Percentiles rank a stretch among this genome's conserved stretches.
phyloP scores from a whole-genome alignment of 148 eudicot genomes.

The Spergularia marina region DNA sequence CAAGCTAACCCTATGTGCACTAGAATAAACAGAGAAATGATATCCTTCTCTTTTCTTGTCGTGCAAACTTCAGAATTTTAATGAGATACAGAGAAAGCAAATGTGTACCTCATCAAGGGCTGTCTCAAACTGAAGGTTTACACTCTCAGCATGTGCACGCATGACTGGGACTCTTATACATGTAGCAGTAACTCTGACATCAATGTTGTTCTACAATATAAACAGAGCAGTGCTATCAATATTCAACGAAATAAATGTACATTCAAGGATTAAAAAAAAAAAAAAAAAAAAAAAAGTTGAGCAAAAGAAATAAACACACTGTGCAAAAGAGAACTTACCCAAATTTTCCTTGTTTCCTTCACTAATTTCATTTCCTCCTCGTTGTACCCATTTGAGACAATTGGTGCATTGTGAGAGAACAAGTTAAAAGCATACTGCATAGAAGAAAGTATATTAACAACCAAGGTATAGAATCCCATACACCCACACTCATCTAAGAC shows the following conservation, averaged over 20 bases:
- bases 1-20: no score
- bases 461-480: not conserved
- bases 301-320: not conserved
- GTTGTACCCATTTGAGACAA: slow-evolving; percentile 86
- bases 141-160: slow-evolving; percentile 95
- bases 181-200: slow-evolving; percentile 83
- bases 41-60: no score
- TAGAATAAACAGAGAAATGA: no score
- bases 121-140: slow-evolving; percentile 85
- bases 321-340: slow-evolving; percentile 52
- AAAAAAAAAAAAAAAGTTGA: not conserved
- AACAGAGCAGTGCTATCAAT: slow-evolving; percentile 9
- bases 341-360: slow-evolving; percentile 97
- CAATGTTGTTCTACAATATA: slow-evolving; percentile 49
- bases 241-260: slow-evolving; percentile 1
- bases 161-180: slow-evolving; percentile 89
- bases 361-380: slow-evolving; percentile 99
- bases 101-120: slow-evolving; percentile 90
- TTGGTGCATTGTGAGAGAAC: slow-evolving; percentile 97
- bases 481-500: slow-evolving; percentile 4
- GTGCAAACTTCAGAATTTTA: no score
- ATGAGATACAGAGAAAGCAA: no score
- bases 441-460: not conserved
- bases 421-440: slow-evolving; percentile 98
- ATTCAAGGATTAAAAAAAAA: not conserved